Base-by-base conservation (phyloP, 306 rosid genomes). In the Hylodesmum podocarpum region DNA sequence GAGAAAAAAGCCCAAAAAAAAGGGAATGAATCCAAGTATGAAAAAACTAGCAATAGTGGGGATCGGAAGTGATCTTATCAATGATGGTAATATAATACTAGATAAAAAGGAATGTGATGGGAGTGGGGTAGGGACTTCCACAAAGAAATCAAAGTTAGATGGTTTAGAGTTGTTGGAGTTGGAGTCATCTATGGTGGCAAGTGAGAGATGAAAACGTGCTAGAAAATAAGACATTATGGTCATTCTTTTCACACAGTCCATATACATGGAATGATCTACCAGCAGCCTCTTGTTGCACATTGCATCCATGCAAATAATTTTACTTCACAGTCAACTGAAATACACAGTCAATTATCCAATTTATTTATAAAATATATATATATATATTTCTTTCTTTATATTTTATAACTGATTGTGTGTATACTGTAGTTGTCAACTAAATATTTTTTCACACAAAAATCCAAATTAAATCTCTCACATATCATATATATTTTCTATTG, bases 231-330 rank as follows among this genome's bases (percentile, higher is more conserved):
- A 22, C 18, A 18, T 49, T n/a, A 36, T 41, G 62, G 36, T 70
- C 36, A 16, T n/a, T 21, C 24, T 36, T 10, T 36, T 10, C 79
- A 53, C 86, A 78, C 83, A 78, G 80, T 59, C 86, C 86, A 83
- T 68, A 63, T 73, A 73, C 82, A 46, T 34, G 75, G 70, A 82
- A 71, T 70, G 9, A 36, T 36, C 61, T 18, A 69, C 36, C 49
- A 77, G 72, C 76, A 66, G 70, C 75, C 72, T 14, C 75, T 46
- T 1, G 16, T 4, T 24, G 70, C 73, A 12, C 80, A 72, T n/a
- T n/a, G n/a, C n/a, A n/a, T n/a, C n/a, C n/a, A n/a, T n/a, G n/a
- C n/a, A n/a, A n/a, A n/a, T n/a, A n/a, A n/a, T n/a, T n/a, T n/a
- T n/a, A n/a, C n/a, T n/a, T n/a, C n/a, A n/a, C n/a, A n/a, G n/a